Base-by-base conservation (phyloP, 2,329 filamentous ascomycete species). In the Fusarium circinatum region DNA sequence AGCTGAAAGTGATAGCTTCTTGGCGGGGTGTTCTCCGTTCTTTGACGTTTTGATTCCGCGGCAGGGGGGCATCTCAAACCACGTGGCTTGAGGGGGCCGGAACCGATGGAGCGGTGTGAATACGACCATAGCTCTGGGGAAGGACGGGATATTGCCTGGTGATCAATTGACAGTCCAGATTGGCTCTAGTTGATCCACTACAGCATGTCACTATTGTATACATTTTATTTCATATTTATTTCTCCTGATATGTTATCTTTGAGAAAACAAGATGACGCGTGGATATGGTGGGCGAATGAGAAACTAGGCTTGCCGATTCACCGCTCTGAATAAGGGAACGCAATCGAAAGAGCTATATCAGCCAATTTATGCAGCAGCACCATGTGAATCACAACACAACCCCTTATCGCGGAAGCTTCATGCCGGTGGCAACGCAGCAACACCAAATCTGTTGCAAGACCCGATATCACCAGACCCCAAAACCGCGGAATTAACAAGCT, bases 91-190 rank as follows among this genome's bases (percentile, higher is more conserved):
- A 51, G 8, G 34, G 14, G 14, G 22, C 41, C 3, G 0, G 22
- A 38, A 20, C 26, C 20, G 20, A 58, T 18, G 14, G 24, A 22
- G 3, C 10, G 24, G 20, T 36, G 18, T 28, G 49, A 34, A 52
- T 67, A 36, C 45, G 28, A 67, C 62, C 45, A 36, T n/a, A 60
- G 51, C 44, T 67, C 51, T 67, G 32, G 51, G 26, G 49, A 44
- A 51, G 38, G 39, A 36, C 4, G 26, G 51, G 38, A 34, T 20
- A 34, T 45, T 45, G 51, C 38, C 26, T 18, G 51, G 17, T 66
- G 26, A 45, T 54, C 32, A 54, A 22, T n/a, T 36, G 62, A 51
- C n/a, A 36, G 49, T 48, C 26, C 1, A 48, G 45, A 12, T 30
- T 48, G 26, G 45, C 38, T 38, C 30, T 18, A 32, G 61, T 34